Conservation (phyloP, 2,329 filamentous ascomycete genomes). For the Phaeosphaeria sp. region DNA sequence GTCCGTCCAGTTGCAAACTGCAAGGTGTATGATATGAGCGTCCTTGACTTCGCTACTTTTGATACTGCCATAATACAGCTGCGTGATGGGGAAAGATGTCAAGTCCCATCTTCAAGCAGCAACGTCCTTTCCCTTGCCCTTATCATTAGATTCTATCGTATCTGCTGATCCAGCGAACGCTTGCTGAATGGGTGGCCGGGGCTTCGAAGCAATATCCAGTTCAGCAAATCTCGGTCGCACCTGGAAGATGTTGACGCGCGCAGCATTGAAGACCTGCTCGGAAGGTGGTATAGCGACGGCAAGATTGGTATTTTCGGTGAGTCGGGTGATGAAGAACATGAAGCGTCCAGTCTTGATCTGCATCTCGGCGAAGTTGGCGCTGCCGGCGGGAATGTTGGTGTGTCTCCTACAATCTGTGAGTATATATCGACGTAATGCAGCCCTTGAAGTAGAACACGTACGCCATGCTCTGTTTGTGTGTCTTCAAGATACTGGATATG, state of each 20-base stretch:
- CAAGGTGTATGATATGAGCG: too few relatives aligned
- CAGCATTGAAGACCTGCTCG: slow-evolving; percentile 89
- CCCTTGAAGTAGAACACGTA: slow-evolving; percentile 44
- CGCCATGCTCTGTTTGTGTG: slow-evolving; percentile 84
- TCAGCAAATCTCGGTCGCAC: slow-evolving; percentile 82
- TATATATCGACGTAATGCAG: too few relatives aligned
- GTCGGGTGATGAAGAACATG: slow-evolving; percentile 92
- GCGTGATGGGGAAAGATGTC: too few relatives aligned
- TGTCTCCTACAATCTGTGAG: slow-evolving; percentile 74
- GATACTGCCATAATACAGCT: too few relatives aligned
- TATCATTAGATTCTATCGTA: slow-evolving; percentile 26
- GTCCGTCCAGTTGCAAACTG: too few relatives aligned
- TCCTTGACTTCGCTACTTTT: too few relatives aligned
- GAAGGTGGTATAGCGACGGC: slow-evolving; percentile 90
- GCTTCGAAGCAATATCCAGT: slow-evolving; percentile 57
- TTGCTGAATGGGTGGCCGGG: slow-evolving; percentile 45
- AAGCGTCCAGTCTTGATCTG: slow-evolving; percentile 82
- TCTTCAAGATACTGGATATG: slow-evolving; percentile 97
- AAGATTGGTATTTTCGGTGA: slow-evolving; percentile 97
- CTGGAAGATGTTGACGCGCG: slow-evolving; percentile 87
- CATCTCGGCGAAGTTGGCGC: slow-evolving; percentile 81
- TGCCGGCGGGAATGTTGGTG: slow-evolving; percentile 79
- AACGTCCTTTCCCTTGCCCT: slow-evolving; percentile 28
- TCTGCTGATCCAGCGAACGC: slow-evolving; percentile 45
- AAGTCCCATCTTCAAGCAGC: not conserved